Evolutionary conservation across 2,329 filamentous ascomycete genomes (phyloP).

Genomic region (Chalara sp.): DNA sequence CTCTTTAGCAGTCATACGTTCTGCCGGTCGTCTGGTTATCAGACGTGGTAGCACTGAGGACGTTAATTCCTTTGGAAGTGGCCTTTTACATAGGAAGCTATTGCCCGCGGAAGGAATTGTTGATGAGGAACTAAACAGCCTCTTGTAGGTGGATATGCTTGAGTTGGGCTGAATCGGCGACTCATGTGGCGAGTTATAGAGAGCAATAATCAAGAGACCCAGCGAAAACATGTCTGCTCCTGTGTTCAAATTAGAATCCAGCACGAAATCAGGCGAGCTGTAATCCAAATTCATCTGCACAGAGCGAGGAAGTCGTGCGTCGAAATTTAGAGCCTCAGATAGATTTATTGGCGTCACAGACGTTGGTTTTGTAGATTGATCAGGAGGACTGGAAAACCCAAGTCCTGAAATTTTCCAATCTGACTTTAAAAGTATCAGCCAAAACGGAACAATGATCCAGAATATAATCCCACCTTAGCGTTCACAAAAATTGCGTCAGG

Average conservation of each 20-base stretch:
- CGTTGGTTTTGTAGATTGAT: conserved; percentile 66
- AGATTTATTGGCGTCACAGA: conserved; percentile 75
- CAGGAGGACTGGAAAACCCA: conserved; percentile 76
- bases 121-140: conserved; percentile 71
- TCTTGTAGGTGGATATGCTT: conserved; percentile 78
- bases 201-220: conserved; percentile 76
- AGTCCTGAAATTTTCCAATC: conserved; percentile 99
- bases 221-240: conserved; percentile 92
- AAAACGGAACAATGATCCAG: conserved; percentile 1
- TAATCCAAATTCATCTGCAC: conserved; percentile 93
- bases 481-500: conserved; percentile 93
- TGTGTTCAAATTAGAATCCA: conserved; percentile 80
- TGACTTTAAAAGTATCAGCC: conserved; percentile 48
- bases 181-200: conserved; percentile 90
- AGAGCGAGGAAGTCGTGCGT: conserved; percentile 70
- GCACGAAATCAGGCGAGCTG: conserved; percentile 86
- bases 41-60: conserved; percentile 73
- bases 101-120: conserved; percentile 74
- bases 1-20: conserved; percentile 79
- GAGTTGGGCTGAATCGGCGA: conserved; percentile 80
- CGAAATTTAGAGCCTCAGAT: conserved; percentile 77
- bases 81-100: conserved; percentile 73
- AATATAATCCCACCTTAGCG: conserved; percentile 59
- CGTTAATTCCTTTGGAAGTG: conserved; percentile 73
- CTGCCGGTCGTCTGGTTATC: conserved; percentile 80